These are phyloP conservation scores for Venturia aucupariae DNA, from an alignment of 2,329 filamentous ascomycete species.

Conservation along the genomic window DNA sequence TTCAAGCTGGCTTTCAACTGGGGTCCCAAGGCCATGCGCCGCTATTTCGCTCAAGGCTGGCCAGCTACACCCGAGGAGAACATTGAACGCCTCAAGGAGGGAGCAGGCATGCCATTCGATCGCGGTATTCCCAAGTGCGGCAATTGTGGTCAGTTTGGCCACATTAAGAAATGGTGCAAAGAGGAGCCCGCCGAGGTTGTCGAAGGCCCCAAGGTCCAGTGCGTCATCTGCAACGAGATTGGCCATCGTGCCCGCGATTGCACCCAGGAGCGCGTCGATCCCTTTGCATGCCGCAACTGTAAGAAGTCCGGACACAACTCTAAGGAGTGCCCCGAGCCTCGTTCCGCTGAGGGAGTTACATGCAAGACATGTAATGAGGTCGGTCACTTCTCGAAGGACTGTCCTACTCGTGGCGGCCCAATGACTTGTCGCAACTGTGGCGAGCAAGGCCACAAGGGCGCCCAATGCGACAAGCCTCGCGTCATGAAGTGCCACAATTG, in stretches of 20 bases:
- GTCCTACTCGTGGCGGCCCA: conserved; percentile 16
- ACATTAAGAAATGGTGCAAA: conserved; percentile 51
- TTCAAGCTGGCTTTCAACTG: conserved; percentile 57
- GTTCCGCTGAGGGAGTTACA: conserved; percentile 48
- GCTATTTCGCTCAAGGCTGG: conserved; percentile 42
- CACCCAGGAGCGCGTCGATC: conserved; percentile 44
- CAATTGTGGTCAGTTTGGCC: conserved; percentile 58
- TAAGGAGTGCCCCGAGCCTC: conserved; percentile 34
- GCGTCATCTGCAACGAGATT: conserved; percentile 53
- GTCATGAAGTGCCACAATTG: conserved; percentile 28
- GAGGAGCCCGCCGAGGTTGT: conserved; percentile 40
- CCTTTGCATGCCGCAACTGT: conserved; percentile 61
- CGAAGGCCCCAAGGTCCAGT: conserved; percentile 43
- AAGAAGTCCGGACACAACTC: conserved; percentile 36
- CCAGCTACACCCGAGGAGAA: conserved; percentile 52
- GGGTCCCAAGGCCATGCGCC: conserved; percentile 42
- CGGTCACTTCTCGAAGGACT: conserved; percentile 23
- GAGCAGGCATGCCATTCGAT: conserved; percentile 53
- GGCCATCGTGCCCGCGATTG: conserved; percentile 65
- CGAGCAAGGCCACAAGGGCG: conserved; percentile 23
- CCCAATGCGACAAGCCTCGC: conserved; percentile 27
- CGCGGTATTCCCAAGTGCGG: conserved; percentile 50
- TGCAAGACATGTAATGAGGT: conserved; percentile 42
- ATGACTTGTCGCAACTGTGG: conserved; percentile 28
- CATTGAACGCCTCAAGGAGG: conserved; percentile 50